A percentile compares a stretch with the other conserved stretches of the same genome.
phyloP scores from a whole-genome alignment of 306 rosid species.

The Aeschynomene evenia region DNA sequence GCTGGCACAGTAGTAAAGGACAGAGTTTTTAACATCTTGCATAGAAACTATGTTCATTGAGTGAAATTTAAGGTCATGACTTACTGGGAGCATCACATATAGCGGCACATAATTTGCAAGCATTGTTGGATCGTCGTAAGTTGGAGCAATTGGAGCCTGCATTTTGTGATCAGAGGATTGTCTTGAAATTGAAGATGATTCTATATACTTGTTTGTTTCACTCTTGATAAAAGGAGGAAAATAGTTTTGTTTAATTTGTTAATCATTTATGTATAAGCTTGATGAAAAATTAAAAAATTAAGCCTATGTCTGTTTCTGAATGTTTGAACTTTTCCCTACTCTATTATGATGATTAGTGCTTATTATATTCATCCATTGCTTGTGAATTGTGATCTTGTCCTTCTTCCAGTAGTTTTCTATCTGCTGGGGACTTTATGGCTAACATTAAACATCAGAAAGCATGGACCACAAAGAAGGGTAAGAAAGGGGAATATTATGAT shows the following conservation, averaged over 20 bases:
- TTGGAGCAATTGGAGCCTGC: conserved; percentile 42
- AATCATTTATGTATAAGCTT: background rate
- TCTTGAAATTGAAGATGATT: conserved; percentile 6
- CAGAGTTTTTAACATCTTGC: background rate
- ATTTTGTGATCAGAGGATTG: conserved; percentile 21
- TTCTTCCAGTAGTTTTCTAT: background rate
- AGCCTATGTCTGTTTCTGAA: background rate
- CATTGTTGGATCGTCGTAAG: conserved; percentile 47
- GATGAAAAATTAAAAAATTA: no score
- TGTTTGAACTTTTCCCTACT: no score
- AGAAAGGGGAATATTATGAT: background rate
- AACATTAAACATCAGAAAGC: background rate
- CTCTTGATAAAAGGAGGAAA: background rate
- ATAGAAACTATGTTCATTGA: background rate
- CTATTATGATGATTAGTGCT: background rate
- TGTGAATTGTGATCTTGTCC: background rate
- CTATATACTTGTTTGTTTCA: background rate
- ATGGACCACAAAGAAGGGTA: conserved; percentile 23
- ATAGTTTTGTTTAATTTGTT: background rate
- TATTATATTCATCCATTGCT: background rate
- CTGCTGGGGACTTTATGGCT: background rate
- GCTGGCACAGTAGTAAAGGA: conserved; percentile 42
- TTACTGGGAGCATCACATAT: conserved; percentile 90
- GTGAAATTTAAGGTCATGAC: conserved; percentile 30
- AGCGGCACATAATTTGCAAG: conserved; percentile 80